These are phyloP conservation scores for Fusarium graminum DNA, from an alignment of 2,329 filamentous ascomycete species.

Conservation along the genomic window DNA sequence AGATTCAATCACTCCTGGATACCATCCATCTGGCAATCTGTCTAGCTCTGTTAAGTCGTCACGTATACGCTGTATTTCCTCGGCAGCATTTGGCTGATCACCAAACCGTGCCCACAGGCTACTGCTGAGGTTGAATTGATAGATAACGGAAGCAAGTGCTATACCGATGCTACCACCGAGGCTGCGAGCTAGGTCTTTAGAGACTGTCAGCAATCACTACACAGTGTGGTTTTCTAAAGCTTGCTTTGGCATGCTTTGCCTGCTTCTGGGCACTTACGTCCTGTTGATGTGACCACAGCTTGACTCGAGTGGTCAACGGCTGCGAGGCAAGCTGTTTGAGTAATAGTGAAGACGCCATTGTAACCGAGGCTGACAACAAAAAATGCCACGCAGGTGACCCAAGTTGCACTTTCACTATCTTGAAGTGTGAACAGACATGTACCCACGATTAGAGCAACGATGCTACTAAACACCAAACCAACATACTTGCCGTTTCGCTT, in stretches of 20 bases:
- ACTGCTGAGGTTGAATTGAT: constrained; percentile 6
- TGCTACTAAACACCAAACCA: constrained; percentile 56
- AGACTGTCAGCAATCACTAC: not conserved
- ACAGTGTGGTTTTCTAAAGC: no score
- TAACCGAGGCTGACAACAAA: constrained; percentile 76
- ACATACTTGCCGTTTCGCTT: constrained; percentile 75
- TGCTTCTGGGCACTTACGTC: not conserved
- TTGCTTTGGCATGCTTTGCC: no score
- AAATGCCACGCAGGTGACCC: constrained; percentile 12
- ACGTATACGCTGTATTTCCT: constrained; percentile 9
- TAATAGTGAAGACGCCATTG: constrained; percentile 71
- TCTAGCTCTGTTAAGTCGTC: constrained; percentile 3
- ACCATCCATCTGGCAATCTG: constrained; percentile 4
- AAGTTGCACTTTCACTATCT: not conserved
- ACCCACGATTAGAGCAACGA: constrained; percentile 55
- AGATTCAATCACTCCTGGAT: constrained; percentile 10
- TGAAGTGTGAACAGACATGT: constrained; percentile 17
- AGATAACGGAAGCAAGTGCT: constrained; percentile 13
- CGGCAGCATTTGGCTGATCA: not conserved
- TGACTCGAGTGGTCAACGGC: constrained; percentile 15
- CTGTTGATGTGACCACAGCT: constrained; percentile 17
- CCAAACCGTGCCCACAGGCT: constrained; percentile 8
- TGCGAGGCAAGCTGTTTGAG: constrained; percentile 13
- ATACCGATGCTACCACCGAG: constrained; percentile 21
- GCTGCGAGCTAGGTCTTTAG: constrained; percentile 1